Base-by-base conservation (phyloP, 2,329 filamentous ascomycete genomes). In the Corniculantispora saksenae region DNA sequence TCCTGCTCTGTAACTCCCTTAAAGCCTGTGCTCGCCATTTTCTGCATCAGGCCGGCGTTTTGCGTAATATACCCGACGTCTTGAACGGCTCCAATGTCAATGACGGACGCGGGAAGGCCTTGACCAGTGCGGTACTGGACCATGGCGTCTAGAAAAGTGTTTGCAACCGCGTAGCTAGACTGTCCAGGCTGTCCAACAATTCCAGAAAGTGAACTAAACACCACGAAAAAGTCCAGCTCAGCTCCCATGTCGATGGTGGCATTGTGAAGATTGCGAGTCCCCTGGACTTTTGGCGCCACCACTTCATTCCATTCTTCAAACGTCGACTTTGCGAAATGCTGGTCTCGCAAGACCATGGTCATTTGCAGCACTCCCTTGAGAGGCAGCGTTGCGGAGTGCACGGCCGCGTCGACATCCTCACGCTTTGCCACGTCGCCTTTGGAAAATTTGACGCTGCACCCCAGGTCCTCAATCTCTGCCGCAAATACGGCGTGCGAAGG, bases 101-200 rank as follows among this genome's bases (percentile, higher is more conserved):
- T 72, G n/a, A 69, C 66, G 0, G 73, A 71, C 13, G 53, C 29
- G 3, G 43, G 23, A 3, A 51, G 29, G 1, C 62, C 62, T 15
- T 66, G 67, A 1, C 57, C 50, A 5, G 70, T 69, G 13, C 80
- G 76, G 57, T 76, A 77, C 9, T 73, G 72, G 13, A 72, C 76
- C 48, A 82, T 74, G 3, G 73, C 70, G 43, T 81, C 76, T 58
- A 79, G 70, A 69, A 77, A 82, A 7, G 74, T 71, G 66, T 81
- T 82, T n/a, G 73, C 79, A 1, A 78, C 75, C 12, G 73, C 70
- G 67, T 83, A 83, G 66, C 78, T 80, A 58, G 74, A 70, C 67
- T 81, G 79, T 1, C 71, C 73, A 1, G 69, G 66, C 17, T 73
- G 70, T 6, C 76, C 79, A 9, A 76, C 64, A 7, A 76, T 66